Evolutionary conservation across 805 yeast genomes (phyloP), one percentile per base, ranked within the genome.

Genomic region (Scheffersomyces ergatensis): DNA sequence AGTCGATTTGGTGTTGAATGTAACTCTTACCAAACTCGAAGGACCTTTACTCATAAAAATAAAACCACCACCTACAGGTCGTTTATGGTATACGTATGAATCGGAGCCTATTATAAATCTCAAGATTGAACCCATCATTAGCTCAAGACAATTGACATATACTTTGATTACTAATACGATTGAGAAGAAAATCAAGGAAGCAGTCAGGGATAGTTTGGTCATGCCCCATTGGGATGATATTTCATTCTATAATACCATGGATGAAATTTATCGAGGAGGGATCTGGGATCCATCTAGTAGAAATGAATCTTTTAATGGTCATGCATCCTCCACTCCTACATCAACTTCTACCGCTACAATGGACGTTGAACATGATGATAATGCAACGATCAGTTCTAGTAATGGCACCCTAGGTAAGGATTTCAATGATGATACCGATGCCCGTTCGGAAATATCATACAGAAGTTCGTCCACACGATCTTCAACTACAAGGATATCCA

Each of bases 31-130:
- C 40, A 78, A 73, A 50, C 50, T 93, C 3, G 80, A 82, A 37
- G 99, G 99, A 0, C 85, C 85, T 1, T 48, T 92, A 42, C 55
- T 85, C 0, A 53, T 90, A 16, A 67, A 77, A 31, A 57, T 92
- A 25, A 93, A 93, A 56, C 88, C 95, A 1, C 96, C 97, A 2
- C 98, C 99, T 7, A 82, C 96, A 1, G 82, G 80, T 39, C 75
- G 99, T 53, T 54, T 93, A 1, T 93, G 99, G 99, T 93, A 89
- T 56, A 78, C 87, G 2, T 93, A 89, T 59, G 85, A 80, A 46
- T 62, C 75, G 9, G 87, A 83, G 75, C 99, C 99, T 0, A 69
- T 73, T 7, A 62, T 92, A 55, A 84, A 81, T 41, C 58, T 92
- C 44, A 80, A 76, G 26, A 82, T 90, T 37, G 97, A 89, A 59